These are phyloP conservation scores for Apiospora phragmitis DNA, from an alignment of 2,329 filamentous ascomycete species.

Conservation along the genomic window DNA sequence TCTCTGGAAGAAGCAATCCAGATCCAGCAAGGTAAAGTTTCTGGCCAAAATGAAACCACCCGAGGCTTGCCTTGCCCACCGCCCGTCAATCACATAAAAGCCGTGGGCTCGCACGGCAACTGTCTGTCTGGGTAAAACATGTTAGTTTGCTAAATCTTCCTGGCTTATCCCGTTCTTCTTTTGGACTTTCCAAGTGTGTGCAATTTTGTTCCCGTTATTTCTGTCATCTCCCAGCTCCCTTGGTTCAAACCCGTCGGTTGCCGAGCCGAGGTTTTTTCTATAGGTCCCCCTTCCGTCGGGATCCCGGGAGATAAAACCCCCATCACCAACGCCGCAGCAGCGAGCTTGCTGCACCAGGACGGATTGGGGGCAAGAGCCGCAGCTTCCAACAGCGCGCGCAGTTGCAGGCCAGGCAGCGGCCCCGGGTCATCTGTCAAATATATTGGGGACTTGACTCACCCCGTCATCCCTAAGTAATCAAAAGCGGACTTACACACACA, in stretches of 20 bases:
- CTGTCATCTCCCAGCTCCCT: background rate
- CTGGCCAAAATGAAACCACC: background rate
- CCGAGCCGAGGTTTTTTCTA: background rate
- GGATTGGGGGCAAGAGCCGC: background rate
- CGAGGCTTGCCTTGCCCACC: background rate
- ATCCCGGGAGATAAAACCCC: background rate
- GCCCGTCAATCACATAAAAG: background rate
- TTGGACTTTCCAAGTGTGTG: background rate
- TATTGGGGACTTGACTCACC: background rate
- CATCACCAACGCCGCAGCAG: background rate
- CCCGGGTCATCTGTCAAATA: background rate
- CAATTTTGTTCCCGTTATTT: background rate
- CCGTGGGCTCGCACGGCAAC: background rate
- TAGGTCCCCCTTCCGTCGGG: background rate
- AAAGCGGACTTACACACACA: background rate
- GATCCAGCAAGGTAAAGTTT: background rate
- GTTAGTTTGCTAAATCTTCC: background rate
- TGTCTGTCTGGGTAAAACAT: background rate
- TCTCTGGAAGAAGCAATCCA: background rate
- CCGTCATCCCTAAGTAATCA: background rate
- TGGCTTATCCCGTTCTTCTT: background rate
- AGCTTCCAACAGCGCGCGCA: background rate
- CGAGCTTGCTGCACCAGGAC: slow-evolving; percentile 4
- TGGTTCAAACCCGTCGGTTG: background rate
- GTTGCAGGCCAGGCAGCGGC: background rate